Percentiles rank a stretch among this genome's conserved stretches.
Conservation (phyloP, 169 alveolate genomes). For the Babesia ovata region DNA sequence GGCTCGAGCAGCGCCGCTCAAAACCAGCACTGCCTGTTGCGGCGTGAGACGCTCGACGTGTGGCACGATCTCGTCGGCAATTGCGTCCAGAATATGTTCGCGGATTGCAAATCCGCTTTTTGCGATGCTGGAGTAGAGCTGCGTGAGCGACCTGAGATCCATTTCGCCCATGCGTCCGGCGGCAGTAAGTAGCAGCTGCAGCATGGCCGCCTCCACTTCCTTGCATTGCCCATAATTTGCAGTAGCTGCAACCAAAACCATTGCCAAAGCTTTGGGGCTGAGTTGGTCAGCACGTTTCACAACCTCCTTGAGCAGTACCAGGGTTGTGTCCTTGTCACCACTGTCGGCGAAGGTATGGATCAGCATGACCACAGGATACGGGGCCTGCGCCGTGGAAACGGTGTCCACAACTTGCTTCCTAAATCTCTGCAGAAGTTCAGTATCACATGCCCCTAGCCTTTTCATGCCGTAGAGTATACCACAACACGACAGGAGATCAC, state of each 20-base stretch:
- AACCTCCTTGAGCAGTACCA: constrained; percentile 15
- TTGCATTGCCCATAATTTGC: constrained; percentile 14
- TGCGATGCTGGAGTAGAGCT: constrained; percentile 19
- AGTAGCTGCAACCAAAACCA: constrained; percentile 21
- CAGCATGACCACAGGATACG: constrained; percentile 56
- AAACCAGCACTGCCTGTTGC: constrained; percentile 11
- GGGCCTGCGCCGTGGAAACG: constrained; percentile 25
- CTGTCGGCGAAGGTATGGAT: constrained; percentile 3
- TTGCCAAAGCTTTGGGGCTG: constrained; percentile 40
- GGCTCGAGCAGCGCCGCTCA: constrained; percentile 1
- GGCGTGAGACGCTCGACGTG: background rate
- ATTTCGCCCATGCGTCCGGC: constrained; percentile 19
- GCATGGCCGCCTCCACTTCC: constrained; percentile 6
- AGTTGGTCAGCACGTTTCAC: background rate
- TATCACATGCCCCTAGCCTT: constrained; percentile 35
- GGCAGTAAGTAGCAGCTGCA: constrained; percentile 25
- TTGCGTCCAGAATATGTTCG: background rate
- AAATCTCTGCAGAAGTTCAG: constrained; percentile 7
- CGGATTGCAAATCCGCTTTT: background rate
- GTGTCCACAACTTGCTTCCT: constrained; percentile 6
- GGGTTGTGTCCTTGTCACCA: constrained; percentile 31
- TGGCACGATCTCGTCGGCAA: constrained; percentile 1
- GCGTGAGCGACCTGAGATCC: constrained; percentile 46
- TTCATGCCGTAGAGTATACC: constrained; percentile 56
- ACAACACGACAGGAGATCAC: constrained; percentile 63